These are phyloP conservation scores for Gastrolobium bilobum DNA, from an alignment of 306 rosid genomes.

Conservation along the genomic window DNA sequence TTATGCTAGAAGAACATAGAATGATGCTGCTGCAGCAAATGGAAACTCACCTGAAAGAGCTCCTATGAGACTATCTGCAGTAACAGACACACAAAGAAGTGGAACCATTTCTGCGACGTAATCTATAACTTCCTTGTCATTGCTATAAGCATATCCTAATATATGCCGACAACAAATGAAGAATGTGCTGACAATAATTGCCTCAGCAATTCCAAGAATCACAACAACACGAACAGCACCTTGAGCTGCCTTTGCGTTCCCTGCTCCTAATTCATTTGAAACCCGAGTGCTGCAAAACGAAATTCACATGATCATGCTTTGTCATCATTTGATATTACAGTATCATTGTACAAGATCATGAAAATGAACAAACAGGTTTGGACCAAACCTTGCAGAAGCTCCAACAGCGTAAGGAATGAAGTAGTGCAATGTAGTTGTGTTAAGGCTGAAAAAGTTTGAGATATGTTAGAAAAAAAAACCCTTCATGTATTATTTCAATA, in stretches of 20 bases:
- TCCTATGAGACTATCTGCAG: conserved; percentile 56
- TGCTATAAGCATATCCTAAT: conserved; percentile 71
- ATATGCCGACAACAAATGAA: conserved; percentile 50
- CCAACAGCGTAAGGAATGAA: conserved; percentile 59
- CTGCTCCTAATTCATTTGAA: conserved; percentile 78
- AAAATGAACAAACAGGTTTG: neutral
- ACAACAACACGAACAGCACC: conserved; percentile 51
- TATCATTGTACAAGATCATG: neutral
- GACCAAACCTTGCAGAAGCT: conserved; percentile 61
- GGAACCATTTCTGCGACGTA: conserved; percentile 63
- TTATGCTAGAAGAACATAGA: neutral
- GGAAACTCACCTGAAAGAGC: conserved; percentile 54
- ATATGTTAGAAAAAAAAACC: conserved; percentile 23
- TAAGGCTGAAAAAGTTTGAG: conserved; percentile 51
- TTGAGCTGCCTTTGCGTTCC: conserved; percentile 61
- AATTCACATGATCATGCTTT: neutral
- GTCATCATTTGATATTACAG: neutral
- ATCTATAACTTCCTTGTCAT: conserved; percentile 59
- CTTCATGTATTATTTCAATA: neutral
- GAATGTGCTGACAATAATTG: conserved; percentile 44
- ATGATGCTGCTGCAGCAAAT: neutral
- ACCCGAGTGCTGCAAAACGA: conserved; percentile 63
- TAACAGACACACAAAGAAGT: conserved; percentile 53
- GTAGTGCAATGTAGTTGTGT: conserved; percentile 52
- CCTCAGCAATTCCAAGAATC: conserved; percentile 59